Percentiles rank a stretch among this genome's conserved stretches.
phyloP scores from a whole-genome alignment of 495 filamentous ascomycete genomes.

The Penicillium ochrochloron region DNA sequence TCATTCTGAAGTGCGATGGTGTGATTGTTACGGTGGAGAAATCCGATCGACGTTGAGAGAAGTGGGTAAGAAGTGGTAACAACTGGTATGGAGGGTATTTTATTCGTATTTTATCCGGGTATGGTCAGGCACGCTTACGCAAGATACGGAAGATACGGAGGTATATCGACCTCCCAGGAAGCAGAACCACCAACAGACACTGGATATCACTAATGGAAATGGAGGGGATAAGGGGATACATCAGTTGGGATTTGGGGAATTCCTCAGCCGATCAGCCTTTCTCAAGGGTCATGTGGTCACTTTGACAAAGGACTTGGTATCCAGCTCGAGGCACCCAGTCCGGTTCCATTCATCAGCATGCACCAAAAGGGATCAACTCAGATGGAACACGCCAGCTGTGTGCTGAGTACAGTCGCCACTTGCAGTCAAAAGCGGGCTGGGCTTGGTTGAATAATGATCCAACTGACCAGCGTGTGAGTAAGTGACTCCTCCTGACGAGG shows the following conservation, averaged over 20 bases:
- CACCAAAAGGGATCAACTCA: neutral
- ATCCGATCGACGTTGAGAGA: neutral
- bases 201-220: neutral
- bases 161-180: neutral
- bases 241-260: neutral
- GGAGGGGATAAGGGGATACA: neutral
- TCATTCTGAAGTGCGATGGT: conserved; percentile 47
- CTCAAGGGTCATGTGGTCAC: conserved; percentile 3
- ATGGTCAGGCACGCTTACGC: neutral
- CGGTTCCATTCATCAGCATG: conserved; percentile 8
- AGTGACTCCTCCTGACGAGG: neutral
- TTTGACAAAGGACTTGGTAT: conserved; percentile 4
- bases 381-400: neutral
- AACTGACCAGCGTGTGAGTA: neutral
- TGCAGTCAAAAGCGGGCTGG: neutral
- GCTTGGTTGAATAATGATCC: neutral
- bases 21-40: conserved; percentile 35
- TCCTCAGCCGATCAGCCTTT: neutral
- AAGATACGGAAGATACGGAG: conserved; percentile 2
- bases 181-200: neutral
- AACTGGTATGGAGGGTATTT: conserved; percentile 1
- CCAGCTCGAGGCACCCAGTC: conserved; percentile 7
- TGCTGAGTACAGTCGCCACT: conserved; percentile 19
- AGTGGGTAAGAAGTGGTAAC: neutral
- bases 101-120: conserved; percentile 3